These are phyloP conservation scores for Neurospora tetrasperma DNA, from an alignment of 495 filamentous ascomycete species.

Conservation along the genomic window DNA sequence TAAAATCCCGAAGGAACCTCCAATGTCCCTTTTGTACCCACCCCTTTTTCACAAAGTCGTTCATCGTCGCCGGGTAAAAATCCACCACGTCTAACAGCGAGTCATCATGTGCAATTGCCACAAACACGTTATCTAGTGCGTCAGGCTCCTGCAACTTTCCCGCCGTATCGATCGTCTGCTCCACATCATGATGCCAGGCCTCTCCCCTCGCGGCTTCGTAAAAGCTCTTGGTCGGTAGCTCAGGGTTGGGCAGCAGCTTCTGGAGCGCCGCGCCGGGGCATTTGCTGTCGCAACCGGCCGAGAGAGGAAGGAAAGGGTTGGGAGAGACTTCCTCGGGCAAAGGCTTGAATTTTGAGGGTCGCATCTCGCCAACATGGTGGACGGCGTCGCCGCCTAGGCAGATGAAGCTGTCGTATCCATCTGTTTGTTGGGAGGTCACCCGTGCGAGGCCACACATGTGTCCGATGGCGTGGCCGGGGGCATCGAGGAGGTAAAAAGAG, in stretches of 20 bases:
- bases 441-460: conserved; percentile 48
- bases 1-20: conserved; percentile 48
- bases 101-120: conserved; percentile 45
- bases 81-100: conserved; percentile 36
- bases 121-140: conserved; percentile 39
- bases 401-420: conserved; percentile 36
- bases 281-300: conserved; percentile 1
- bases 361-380: conserved; percentile 43
- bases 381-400: conserved; percentile 46
- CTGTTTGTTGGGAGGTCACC: conserved; percentile 24
- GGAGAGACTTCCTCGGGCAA: conserved; percentile 36
- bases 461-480: conserved; percentile 46
- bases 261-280: conserved; percentile 36
- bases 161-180: conserved; percentile 27
- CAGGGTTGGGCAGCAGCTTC: conserved; percentile 17
- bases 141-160: conserved; percentile 39
- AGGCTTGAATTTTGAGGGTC: conserved; percentile 40
- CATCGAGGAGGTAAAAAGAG: conserved; percentile 46
- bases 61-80: conserved; percentile 40
- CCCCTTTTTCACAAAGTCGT: conserved; percentile 40
- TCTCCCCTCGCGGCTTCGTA: conserved; percentile 19
- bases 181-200: conserved; percentile 16
- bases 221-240: conserved; percentile 20
- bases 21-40: conserved; percentile 41
- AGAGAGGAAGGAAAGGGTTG: conserved; percentile 22